Evolutionary conservation across 805 yeast genomes (phyloP).

Genomic region (Saccharomyces mikatae): DNA sequence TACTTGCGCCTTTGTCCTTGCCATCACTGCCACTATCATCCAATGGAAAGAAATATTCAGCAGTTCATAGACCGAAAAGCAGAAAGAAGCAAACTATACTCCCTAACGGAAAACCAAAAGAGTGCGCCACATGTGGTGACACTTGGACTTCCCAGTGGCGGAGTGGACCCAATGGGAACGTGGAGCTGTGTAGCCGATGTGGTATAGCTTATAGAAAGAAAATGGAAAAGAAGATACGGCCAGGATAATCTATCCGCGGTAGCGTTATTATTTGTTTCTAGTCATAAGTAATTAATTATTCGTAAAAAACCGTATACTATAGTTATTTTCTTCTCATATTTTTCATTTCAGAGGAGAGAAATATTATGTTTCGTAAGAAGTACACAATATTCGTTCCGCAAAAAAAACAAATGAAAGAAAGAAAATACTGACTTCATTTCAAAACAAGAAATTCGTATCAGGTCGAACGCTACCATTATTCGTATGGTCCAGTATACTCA

Average conservation of each 20-base stretch:
- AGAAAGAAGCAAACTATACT: background rate
- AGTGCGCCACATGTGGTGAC: background rate
- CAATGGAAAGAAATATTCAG: background rate
- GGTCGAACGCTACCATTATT: too few species aligned
- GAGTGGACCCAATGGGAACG: background rate
- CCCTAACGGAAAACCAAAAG: background rate
- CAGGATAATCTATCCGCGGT: background rate
- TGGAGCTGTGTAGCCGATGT: background rate
- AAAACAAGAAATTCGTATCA: too few species aligned
- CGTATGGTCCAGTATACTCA: too few species aligned
- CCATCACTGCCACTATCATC: background rate
- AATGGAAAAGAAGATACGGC: background rate
- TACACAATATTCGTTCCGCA: too few species aligned
- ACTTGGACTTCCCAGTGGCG: background rate
- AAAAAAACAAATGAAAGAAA: too few species aligned
- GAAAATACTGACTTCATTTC: too few species aligned
- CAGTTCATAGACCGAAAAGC: background rate
- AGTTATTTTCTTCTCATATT: background rate
- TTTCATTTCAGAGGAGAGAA: background rate
- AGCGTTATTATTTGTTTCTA: background rate
- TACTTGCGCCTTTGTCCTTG: background rate
- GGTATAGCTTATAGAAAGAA: background rate
- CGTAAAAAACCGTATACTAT: background rate
- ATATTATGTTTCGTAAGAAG: background rate
- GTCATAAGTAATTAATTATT: background rate